phyloP scores from a whole-genome alignment of 2,329 filamentous ascomycete genomes.

The Microcyclosporella mali region DNA sequence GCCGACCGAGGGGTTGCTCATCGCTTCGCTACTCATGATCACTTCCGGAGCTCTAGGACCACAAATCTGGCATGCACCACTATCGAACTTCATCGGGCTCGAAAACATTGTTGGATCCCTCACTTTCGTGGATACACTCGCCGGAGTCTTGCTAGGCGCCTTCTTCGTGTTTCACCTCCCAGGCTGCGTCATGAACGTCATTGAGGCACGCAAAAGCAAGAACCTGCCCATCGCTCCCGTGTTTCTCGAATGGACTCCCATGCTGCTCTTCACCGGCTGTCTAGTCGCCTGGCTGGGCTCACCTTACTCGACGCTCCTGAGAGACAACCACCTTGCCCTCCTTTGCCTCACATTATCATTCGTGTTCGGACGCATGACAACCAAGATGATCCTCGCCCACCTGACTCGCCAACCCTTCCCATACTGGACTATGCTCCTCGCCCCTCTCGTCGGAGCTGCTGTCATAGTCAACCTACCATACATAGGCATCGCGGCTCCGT shows the following conservation, averaged over 20 bases:
- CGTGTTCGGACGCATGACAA: constrained; percentile 96
- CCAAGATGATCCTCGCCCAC: constrained; percentile 97
- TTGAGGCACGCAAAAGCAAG: constrained; percentile 64
- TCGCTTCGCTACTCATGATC: constrained; percentile 81
- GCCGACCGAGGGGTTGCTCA: constrained; percentile 87
- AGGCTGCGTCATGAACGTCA: constrained; percentile 82
- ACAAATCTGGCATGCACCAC: constrained; percentile 72
- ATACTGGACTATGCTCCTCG: constrained; percentile 89
- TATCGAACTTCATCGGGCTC: constrained; percentile 62
- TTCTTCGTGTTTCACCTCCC: constrained; percentile 64
- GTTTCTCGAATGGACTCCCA: constrained; percentile 90
- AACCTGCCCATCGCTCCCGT: constrained; percentile 72
- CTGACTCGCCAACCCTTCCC: constrained; percentile 90
- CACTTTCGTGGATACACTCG: constrained; percentile 84
- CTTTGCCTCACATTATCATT: constrained; percentile 95
- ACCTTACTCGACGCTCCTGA: constrained; percentile 73
- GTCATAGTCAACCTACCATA: constrained; percentile 74
- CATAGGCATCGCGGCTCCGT: constrained; percentile 63
- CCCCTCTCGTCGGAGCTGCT: constrained; percentile 79
- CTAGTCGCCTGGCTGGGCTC: constrained; percentile 83
- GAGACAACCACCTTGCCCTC: constrained; percentile 80
- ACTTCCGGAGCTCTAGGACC: constrained; percentile 83
- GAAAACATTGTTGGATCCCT: constrained; percentile 60
- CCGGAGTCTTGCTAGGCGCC: constrained; percentile 48
- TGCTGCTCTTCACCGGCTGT: constrained; percentile 69